A percentile compares a stretch with the other conserved stretches of the same genome.
Conservation (phyloP, 495 filamentous ascomycete genomes). For the Annulohypoxylon nitens region DNA sequence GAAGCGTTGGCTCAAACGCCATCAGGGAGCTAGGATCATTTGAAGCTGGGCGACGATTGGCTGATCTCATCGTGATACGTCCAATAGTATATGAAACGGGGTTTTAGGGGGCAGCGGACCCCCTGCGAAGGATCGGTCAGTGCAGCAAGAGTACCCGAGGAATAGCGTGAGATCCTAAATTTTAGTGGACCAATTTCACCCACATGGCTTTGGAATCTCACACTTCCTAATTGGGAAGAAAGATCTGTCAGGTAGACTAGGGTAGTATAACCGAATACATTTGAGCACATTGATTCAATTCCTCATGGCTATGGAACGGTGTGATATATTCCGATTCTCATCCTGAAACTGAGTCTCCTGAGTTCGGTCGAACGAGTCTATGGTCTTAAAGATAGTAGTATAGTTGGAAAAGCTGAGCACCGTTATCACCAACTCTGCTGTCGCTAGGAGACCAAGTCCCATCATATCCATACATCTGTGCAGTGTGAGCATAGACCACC, state of each 20-base stretch:
- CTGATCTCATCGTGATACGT: neutral
- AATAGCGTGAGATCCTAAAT: neutral
- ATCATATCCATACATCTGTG: neutral
- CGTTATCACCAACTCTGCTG: neutral
- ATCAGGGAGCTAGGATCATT: constrained; percentile 3
- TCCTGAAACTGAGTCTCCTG: no score
- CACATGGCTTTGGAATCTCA: constrained; percentile 31
- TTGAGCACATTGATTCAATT: constrained; percentile 15
- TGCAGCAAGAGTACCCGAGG: constrained; percentile 23
- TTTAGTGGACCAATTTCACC: neutral
- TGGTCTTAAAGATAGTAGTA: no score
- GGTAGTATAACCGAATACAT: constrained; percentile 1
- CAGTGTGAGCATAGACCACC: neutral
- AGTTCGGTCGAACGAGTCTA: no score
- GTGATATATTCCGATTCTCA: neutral
- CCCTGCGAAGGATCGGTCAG: constrained; percentile 23
- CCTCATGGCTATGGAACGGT: neutral
- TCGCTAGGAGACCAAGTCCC: neutral
- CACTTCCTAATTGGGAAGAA: constrained; percentile 20
- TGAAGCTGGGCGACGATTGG: constrained; percentile 8
- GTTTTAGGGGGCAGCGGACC: constrained; percentile 15
- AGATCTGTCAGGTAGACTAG: constrained; percentile 25
- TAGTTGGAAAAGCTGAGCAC: neutral
- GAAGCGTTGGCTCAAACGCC: neutral
- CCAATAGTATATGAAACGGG: constrained; percentile 11